Conservation (phyloP, 352 stramenopile genomes). For the Pythium oligandrum region DNA sequence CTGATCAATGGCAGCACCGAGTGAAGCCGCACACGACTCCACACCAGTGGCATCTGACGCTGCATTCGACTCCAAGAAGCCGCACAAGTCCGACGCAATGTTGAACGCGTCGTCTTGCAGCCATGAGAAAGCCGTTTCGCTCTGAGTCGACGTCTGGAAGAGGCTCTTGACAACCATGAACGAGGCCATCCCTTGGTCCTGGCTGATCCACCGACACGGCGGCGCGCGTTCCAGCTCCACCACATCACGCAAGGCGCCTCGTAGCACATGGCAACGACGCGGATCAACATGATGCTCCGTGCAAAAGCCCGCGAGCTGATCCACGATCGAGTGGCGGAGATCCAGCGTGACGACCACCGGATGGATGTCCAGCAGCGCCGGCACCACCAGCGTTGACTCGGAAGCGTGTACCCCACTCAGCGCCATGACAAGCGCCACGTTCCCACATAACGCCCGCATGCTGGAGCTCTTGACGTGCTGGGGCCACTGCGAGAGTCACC, state of each 20-base stretch:
- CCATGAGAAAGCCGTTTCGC: slow-evolving; percentile 18
- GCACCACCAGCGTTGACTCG: slow-evolving; percentile 18
- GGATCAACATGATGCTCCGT: slow-evolving; percentile 22
- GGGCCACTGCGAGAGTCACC: too few species aligned
- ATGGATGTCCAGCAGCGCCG: slow-evolving; percentile 49
- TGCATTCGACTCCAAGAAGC: slow-evolving; percentile 21
- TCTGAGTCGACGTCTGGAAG: slow-evolving; percentile 6
- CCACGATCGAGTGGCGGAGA: slow-evolving; percentile 12
- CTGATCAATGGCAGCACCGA: slow-evolving; percentile 17
- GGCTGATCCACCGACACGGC: neutral
- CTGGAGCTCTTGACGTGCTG: too few species aligned
- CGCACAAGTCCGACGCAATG: slow-evolving; percentile 40
- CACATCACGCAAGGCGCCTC: slow-evolving; percentile 21
- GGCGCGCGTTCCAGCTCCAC: slow-evolving; percentile 18
- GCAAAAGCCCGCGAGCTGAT: slow-evolving; percentile 41
- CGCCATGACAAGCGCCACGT: neutral
- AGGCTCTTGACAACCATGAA: slow-evolving; percentile 41
- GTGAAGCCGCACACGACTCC: slow-evolving; percentile 12
- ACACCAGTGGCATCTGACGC: slow-evolving; percentile 6
- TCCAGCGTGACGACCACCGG: slow-evolving; percentile 35
- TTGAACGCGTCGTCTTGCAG: slow-evolving; percentile 27
- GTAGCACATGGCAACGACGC: slow-evolving; percentile 21
- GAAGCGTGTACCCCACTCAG: neutral
- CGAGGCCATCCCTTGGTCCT: slow-evolving; percentile 1
- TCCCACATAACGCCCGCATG: too few species aligned